These are phyloP conservation scores for Triticum timopheevii DNA, from an alignment of 176 grass and related monocot genomes.

Conservation along the genomic window DNA sequence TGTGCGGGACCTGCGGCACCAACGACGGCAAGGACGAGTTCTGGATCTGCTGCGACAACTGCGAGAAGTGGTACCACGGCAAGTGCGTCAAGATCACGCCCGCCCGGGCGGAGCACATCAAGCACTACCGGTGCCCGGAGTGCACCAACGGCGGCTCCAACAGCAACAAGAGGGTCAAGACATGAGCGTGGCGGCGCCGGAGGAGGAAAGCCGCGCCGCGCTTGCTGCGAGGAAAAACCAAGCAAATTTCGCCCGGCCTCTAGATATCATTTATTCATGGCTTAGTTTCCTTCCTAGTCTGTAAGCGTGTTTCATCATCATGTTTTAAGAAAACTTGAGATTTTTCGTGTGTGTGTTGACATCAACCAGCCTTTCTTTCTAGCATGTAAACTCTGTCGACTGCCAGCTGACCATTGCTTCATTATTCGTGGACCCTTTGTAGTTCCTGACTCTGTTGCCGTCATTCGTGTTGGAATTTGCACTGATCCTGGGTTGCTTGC, in stretches of 20 bases:
- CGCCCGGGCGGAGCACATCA: constrained; percentile 93
- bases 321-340: constrained; percentile 20
- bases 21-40: constrained; percentile 85
- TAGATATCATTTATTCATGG: constrained; percentile 42
- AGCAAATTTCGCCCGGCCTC: neutral
- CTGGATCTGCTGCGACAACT: constrained; percentile 92
- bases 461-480: constrained; percentile 4
- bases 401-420: constrained; percentile 44
- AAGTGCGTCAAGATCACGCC: constrained; percentile 93
- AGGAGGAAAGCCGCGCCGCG: too few species aligned
- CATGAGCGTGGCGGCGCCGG: constrained; percentile 18
- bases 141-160: constrained; percentile 51
- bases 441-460: constrained; percentile 6
- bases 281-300: constrained; percentile 34
- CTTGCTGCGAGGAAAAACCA: constrained; percentile 21
- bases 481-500: neutral
- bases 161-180: constrained; percentile 69
- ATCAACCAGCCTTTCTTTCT: neutral
- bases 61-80: constrained; percentile 92
- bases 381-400: constrained; percentile 29
- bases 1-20: constrained; percentile 76
- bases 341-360: constrained; percentile 31
- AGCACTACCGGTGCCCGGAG: constrained; percentile 95
- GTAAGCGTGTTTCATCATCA: constrained; percentile 35
- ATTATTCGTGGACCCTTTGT: constrained; percentile 11